Conservation (phyloP, 2,329 filamentous ascomycete genomes). For the Fusarium euwallaceae region DNA sequence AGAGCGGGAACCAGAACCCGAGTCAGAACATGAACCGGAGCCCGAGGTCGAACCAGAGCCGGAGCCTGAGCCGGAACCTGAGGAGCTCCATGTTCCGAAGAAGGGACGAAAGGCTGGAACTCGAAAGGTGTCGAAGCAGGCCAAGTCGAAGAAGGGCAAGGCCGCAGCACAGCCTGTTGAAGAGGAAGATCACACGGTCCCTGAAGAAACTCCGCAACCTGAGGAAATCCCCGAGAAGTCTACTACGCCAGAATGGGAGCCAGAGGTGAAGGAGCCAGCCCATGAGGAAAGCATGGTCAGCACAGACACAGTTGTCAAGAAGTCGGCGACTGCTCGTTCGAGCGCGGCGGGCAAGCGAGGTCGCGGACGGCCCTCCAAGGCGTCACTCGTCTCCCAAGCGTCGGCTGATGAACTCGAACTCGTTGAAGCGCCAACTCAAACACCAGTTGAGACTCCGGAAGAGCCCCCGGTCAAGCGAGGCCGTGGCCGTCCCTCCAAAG, state of each 20-base stretch:
- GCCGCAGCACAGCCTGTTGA: conserved; percentile 46
- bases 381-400: conserved; percentile 47
- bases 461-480: conserved; percentile 46
- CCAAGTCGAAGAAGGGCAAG: conserved; percentile 61
- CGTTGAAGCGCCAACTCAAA: conserved; percentile 33
- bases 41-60: conserved; percentile 15
- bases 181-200: conserved; percentile 33
- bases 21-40: conserved; percentile 10
- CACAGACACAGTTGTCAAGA: conserved; percentile 59
- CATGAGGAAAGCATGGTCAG: conserved; percentile 57
- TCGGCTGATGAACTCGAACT: conserved; percentile 44
- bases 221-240: conserved; percentile 16
- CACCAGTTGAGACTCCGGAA: conserved; percentile 12
- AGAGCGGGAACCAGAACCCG: conserved; percentile 13
- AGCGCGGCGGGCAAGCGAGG: conserved; percentile 41
- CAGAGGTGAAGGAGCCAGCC: conserved; percentile 43
- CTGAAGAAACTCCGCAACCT: conserved; percentile 15
- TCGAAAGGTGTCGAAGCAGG: conserved; percentile 66
- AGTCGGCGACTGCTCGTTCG: conserved; percentile 40
- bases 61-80: conserved; percentile 37
- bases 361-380: conserved; percentile 49
- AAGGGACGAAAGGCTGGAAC: conserved; percentile 67
- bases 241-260: conserved; percentile 21
- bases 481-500: conserved; percentile 51
- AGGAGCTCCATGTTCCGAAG: conserved; percentile 63